These are phyloP conservation scores for Aureobasidium sp. DNA, from an alignment of 2,329 filamentous ascomycete species.

Conservation along the genomic window DNA sequence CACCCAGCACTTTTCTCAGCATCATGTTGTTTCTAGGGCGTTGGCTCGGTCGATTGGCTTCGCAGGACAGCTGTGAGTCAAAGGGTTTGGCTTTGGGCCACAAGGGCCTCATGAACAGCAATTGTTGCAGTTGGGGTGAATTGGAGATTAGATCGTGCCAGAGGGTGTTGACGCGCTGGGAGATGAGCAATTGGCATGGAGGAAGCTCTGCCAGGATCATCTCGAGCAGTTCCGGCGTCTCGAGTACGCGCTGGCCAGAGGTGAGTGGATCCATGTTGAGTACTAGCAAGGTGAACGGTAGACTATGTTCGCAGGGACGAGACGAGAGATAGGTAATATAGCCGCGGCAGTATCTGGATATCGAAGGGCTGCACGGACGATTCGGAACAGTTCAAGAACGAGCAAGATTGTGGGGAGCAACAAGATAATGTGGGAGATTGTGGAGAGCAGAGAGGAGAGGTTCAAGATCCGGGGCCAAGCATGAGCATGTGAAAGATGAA, in stretches of 20 bases:
- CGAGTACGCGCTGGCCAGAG: slow-evolving; percentile 22
- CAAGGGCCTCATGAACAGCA: slow-evolving; percentile 31
- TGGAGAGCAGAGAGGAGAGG: not conserved
- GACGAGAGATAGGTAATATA: not conserved
- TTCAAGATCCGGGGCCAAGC: not conserved
- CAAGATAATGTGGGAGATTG: not conserved
- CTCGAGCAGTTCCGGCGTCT: slow-evolving; percentile 34
- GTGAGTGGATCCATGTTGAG: not conserved
- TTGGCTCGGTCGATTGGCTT: slow-evolving; percentile 22
- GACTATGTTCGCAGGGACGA: not conserved
- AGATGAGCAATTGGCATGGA: slow-evolving; percentile 28
- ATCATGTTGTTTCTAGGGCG: slow-evolving; percentile 32
- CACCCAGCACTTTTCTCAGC: slow-evolving; percentile 27
- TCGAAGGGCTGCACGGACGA: not conserved
- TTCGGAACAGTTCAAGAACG: not conserved
- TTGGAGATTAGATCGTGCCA: slow-evolving; percentile 26
- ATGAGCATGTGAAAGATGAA: slow-evolving; percentile 3
- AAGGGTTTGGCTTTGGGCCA: slow-evolving; percentile 25
- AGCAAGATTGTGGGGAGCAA: not conserved
- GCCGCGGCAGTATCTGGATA: not conserved
- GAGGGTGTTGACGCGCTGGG: slow-evolving; percentile 26
- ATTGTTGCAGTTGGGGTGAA: slow-evolving; percentile 26
- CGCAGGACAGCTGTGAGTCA: slow-evolving; percentile 17
- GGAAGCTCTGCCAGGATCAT: slow-evolving; percentile 29
- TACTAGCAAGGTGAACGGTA: not conserved